Evolutionary conservation across 805 yeast genomes (phyloP), one percentile per base, ranked within the genome.

Genomic region (Candida verbasci): DNA sequence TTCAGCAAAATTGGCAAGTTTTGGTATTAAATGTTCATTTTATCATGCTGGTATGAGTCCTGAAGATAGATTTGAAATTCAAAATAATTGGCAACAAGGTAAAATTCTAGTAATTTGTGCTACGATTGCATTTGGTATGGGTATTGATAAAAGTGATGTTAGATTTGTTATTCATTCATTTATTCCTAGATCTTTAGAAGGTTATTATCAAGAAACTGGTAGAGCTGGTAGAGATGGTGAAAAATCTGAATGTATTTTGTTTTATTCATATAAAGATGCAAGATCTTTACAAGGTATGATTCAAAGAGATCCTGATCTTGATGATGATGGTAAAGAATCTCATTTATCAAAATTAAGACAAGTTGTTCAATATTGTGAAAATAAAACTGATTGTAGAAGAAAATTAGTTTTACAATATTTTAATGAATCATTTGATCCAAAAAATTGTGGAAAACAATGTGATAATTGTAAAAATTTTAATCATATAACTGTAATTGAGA

Each of bases 41-140:
- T 93, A 93, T 55, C 98, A 93, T 62, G 97, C 97, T 0, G 97
- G 97, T n/a, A 79, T 93, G 93, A 67, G 73, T 8, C 71, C 89
- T 0, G 84, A 83, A 10, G 87, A 82, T 21, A 69, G 97, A 41
- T 61, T 75, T 15, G 45, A 56, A 3, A 78, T 87, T n/a, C 98
- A 93, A 58, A 65, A 65, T 16, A 66, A 62, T 22, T 93, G 98
- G 98, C 98, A 93, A 56, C 53, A 62, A 1, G 82, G 83, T 38
- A 55, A 59, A 15, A 62, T 82, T 16, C 82, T 81, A 52, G 82
- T 89, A 1, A 88, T 93, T 10, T 91, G 97, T 64, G 98, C 98
- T 0, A 93, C 98, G 0, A 84, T 93, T 50, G 98, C 98, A 0
- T 93, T 93, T 70, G 98, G 98, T 18, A 93, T 93, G 98, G 98